Base-by-base conservation (phyloP, 1,284 basidiomycete genomes). In the Ceratobasidium sp. region DNA sequence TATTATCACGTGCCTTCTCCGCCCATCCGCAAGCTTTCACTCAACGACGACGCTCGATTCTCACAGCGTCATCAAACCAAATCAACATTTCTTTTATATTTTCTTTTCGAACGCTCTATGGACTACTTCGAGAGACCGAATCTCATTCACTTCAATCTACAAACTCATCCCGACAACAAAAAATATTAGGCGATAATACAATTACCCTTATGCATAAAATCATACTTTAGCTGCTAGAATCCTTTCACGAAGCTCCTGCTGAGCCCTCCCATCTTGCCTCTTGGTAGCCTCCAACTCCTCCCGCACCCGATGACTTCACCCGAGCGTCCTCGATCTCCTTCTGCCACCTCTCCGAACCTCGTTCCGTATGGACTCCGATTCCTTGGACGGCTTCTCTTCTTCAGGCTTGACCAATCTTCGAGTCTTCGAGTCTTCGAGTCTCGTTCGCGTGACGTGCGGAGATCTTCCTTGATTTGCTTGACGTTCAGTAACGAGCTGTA, bases 381-480 rank as follows among this genome's bases (percentile, higher is more conserved):
- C 68, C 20, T 68, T 73, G n/a, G 4, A 6, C 6, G 56, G 68
- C 39, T 61, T 60, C 39, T 60, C 68, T 8, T 73, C 68, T 33
- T 54, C 54, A 3, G 39, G 51, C 56, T 60, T 31, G 17, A 56
- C 53, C 39, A 73, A 0, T 73, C 54, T 17, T 39, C 37, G 6
- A 73, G 17, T 45, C 53, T 74, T 31, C 53, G 42, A 1, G 71
- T 63, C 15, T 35, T 58, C 53, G 63, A 58, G 42, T 74, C 71
- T 15, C 71, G 42, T 8, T 74, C 58, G 31, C 33, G 37, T 3
- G n/a, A 74, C 31, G 4, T n/a, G 71, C 71, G 5, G 5, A 74
- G 63, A 13, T 74, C 71, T 10, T 28, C 20, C 23, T 74, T 74
- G 39, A 64, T 26, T 8, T 53, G 39, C 28, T n/a, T 64, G 60